phyloP scores from a whole-genome alignment of 2,329 filamentous ascomycete genomes.

The Zelopaecilomyces penicillatus region DNA sequence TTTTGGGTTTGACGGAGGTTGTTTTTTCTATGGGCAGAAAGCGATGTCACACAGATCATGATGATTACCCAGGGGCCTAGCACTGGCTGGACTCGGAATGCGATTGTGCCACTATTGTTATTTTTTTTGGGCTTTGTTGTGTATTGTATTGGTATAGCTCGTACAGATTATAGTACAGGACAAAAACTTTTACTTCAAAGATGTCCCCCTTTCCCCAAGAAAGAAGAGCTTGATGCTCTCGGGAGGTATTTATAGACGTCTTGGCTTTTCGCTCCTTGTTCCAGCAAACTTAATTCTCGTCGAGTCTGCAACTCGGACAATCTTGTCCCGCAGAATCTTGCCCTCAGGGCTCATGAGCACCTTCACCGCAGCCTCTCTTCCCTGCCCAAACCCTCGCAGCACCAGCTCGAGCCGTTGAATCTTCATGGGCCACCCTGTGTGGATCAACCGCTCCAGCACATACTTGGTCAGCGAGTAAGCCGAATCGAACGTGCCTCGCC shows the following conservation, averaged over 20 bases:
- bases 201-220: background rate
- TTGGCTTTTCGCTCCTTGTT: constrained; percentile 73
- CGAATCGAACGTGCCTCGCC: constrained; percentile 77
- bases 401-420: constrained; percentile 74
- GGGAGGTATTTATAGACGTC: constrained; percentile 51
- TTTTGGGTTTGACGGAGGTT: constrained; percentile 8
- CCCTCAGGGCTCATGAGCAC: constrained; percentile 82
- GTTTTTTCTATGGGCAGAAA: background rate
- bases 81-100: too few relatives aligned
- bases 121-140: background rate
- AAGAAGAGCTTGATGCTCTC: too few relatives aligned
- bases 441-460: constrained; percentile 74
- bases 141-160: constrained; percentile 19
- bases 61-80: too few relatives aligned
- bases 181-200: constrained; percentile 6
- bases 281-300: constrained; percentile 95
- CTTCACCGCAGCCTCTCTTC: constrained; percentile 84
- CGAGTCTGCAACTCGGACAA: constrained; percentile 72
- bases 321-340: constrained; percentile 61
- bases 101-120: background rate
- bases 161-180: constrained; percentile 28
- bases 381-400: constrained; percentile 75
- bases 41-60: too few relatives aligned
- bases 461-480: constrained; percentile 84
- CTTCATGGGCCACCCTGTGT: constrained; percentile 66